Evolutionary conservation across 805 yeast genomes (phyloP).

Genomic region (Candida bentonensis): DNA sequence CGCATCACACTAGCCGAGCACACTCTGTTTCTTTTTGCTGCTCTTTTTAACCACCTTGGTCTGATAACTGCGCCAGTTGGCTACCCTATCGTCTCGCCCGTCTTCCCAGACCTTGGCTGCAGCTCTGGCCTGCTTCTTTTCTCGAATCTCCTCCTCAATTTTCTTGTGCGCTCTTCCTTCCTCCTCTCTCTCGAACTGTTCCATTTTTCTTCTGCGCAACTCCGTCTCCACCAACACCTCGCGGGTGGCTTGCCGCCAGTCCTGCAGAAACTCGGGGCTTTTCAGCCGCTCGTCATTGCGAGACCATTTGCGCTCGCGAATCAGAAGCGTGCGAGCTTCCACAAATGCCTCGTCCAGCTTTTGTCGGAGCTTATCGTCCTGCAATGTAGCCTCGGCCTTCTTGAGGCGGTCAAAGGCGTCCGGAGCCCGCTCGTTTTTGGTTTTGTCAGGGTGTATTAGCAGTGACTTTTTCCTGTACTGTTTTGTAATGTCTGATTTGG

Average conservation of each 20-base stretch:
- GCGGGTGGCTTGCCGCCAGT: conserved; percentile 30
- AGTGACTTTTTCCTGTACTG: conserved; percentile 44
- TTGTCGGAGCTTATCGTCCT: conserved; percentile 27
- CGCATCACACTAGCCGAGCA: conserved; percentile 28
- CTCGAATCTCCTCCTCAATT: conserved; percentile 21
- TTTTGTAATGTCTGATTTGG: conserved; percentile 29
- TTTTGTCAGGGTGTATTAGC: conserved; percentile 58
- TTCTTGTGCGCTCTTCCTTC: conserved; percentile 26
- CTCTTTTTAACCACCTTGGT: conserved; percentile 32
- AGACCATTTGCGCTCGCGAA: conserved; percentile 25
- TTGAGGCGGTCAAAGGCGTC: conserved; percentile 48
- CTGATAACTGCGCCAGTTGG: conserved; percentile 42
- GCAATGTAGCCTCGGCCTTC: conserved; percentile 35
- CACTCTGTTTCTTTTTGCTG: conserved; percentile 29
- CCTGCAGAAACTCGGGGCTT: conserved; percentile 23
- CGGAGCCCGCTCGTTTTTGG: conserved; percentile 41
- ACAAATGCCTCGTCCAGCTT: conserved; percentile 32
- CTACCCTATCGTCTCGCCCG: conserved; percentile 40
- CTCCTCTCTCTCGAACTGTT: conserved; percentile 28
- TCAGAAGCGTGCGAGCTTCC: conserved; percentile 29
- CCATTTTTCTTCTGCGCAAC: conserved; percentile 27
- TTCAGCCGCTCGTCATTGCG: conserved; percentile 25
- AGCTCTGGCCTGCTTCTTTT: conserved; percentile 23
- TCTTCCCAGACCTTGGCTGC: conserved; percentile 46
- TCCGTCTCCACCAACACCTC: conserved; percentile 34